Evolutionary conservation across 305 asterid genomes (phyloP), one percentile per base, ranked within the genome.

Genomic region (Fraxinus dipetala): DNA sequence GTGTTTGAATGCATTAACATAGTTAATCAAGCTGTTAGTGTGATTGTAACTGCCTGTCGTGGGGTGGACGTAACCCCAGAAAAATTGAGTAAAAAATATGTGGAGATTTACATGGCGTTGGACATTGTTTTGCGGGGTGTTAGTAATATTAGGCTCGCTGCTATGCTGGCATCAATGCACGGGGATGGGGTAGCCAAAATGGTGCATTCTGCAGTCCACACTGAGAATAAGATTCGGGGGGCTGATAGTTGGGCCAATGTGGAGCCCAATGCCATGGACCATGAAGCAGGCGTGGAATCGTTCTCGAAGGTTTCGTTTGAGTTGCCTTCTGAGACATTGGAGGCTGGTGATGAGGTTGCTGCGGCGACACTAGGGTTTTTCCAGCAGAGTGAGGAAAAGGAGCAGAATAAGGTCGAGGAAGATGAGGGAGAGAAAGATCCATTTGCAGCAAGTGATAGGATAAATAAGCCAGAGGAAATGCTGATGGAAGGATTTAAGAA

Each of bases 1-100:
- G 97, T 93, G 9, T 94, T 94, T 76, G 98, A 94, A 87, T 94
- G 98, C 79, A 93, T 93, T 32, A 83, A 88, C 74, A 90, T 94
- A 48, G 98, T 94, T 65, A 94, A 94, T 84, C 98, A 94, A 83
- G 92, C 97, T 6, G 97, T 93, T 78, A 91, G 95, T 0, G 97
- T 93, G 26, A 89, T 94, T 22, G 97, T 93, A 18, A 90, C 97
- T 0, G 98, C 98, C 3, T 92, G 98, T 75, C 94, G 97, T 6
- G 98, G 97, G 11, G 97, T 94, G 16, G 97, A 92, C 88, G 98
- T 93, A 72, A 94, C 97, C 51, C 95, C 95, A 5, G 98, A 94
- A 82, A 93, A 94, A 86, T 86, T 94, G 61, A 90, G 94, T 77
- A 94, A 89, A 90, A 94, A 94, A 78, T 93, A 93, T 0, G 94